Percentiles rank a stretch among this genome's conserved stretches.
These are phyloP conservation scores for Heliocybe sulcata DNA, from an alignment of 1,284 basidiomycete species.

Conservation along the genomic window DNA sequence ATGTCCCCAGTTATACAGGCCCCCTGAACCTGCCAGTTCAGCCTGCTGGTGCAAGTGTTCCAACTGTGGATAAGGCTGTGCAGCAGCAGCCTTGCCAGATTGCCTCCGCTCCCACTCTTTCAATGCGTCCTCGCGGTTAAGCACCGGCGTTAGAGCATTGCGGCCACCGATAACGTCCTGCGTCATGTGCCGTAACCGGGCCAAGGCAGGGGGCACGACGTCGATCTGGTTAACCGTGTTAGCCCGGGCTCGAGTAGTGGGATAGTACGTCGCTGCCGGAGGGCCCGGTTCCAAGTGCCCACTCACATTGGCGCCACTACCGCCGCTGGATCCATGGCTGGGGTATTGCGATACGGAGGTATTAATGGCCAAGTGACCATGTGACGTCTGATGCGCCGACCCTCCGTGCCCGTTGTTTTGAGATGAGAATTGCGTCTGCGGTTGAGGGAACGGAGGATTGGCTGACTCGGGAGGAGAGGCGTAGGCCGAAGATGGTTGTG, in stretches of 20 bases:
- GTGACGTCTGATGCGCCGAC: conserved; percentile 41
- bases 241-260: conserved; percentile 59
- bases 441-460: conserved; percentile 15
- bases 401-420: conserved; percentile 17
- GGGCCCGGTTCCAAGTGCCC: conserved; percentile 42
- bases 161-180: conserved; percentile 77
- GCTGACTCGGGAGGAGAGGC: conserved; percentile 7
- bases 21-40: conserved; percentile 65
- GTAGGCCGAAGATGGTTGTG: conserved; percentile 23
- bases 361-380: conserved; percentile 36
- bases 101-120: conserved; percentile 86
- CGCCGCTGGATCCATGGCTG: conserved; percentile 23
- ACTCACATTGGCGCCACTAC: background rate
- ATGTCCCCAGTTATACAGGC: conserved; percentile 45
- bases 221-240: conserved; percentile 90
- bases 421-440: conserved; percentile 24
- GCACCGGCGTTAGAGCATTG: conserved; percentile 80
- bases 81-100: conserved; percentile 53
- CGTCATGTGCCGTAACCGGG: conserved; percentile 83
- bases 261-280: conserved; percentile 65
- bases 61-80: conserved; percentile 78
- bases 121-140: conserved; percentile 87
- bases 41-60: conserved; percentile 91
- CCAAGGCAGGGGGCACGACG: conserved; percentile 85
- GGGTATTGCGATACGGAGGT: conserved; percentile 36